phyloP scores from a whole-genome alignment of 1,284 basidiomycete species.

The Fistulina hepatica region DNA sequence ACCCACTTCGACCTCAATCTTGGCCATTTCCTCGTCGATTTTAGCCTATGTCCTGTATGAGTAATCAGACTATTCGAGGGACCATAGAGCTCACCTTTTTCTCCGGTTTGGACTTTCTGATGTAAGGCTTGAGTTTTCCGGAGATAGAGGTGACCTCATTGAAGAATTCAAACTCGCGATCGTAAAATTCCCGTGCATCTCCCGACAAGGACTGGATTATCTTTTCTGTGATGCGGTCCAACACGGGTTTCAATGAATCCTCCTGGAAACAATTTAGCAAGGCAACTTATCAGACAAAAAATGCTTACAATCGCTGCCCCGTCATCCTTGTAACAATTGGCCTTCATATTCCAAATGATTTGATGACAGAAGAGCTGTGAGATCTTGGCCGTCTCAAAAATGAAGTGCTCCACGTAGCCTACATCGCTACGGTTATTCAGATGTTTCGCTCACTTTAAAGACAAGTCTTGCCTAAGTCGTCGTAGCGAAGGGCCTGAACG shows the following conservation, averaged over 20 bases:
- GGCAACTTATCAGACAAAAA: not conserved
- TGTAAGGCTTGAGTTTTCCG: conserved; percentile 93
- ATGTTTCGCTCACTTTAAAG: no score
- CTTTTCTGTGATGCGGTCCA: conserved; percentile 80
- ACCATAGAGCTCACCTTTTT: conserved; percentile 64
- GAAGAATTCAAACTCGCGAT: conserved; percentile 95
- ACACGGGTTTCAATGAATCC: conserved; percentile 88
- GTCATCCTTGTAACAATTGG: conserved; percentile 94
- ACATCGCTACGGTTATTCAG: no score
- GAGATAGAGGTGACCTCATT: conserved; percentile 95
- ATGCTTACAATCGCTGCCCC: conserved; percentile 62
- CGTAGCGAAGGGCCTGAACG: conserved; percentile 88
- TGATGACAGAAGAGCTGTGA: conserved; percentile 99
- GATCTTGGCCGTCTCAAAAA: conserved; percentile 95
- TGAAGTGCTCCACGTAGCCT: conserved; percentile 94
- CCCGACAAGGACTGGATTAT: conserved; percentile 85
- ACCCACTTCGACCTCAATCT: conserved; percentile 85
- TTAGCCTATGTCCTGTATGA: conserved; percentile 55
- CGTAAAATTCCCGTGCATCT: conserved; percentile 86
- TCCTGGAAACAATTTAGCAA: conserved; percentile 37
- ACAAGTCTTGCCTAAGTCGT: conserved; percentile 60
- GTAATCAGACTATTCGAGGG: not conserved
- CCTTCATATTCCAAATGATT: conserved; percentile 99
- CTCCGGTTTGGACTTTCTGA: conserved; percentile 92
- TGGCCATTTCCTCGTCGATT: conserved; percentile 99